phyloP scores from a whole-genome alignment of 2,329 filamentous ascomycete genomes.

The Calonectria pseudoturangicola region DNA sequence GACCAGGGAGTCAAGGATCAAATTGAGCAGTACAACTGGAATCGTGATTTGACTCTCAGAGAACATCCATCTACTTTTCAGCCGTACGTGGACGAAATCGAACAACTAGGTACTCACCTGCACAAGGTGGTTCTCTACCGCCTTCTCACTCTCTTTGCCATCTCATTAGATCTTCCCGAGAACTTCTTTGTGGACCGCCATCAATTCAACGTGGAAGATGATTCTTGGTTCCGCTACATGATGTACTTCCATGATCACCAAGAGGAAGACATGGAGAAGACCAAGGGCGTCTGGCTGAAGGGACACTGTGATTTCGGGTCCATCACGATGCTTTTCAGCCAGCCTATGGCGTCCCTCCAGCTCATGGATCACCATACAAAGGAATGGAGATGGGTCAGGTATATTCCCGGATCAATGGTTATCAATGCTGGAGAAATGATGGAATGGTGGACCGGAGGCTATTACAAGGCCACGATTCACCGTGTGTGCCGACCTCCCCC shows the following conservation, averaged over 20 bases:
- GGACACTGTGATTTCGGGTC: slow-evolving; percentile 16
- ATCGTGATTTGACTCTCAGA: neutral
- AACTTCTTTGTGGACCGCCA: slow-evolving; percentile 19
- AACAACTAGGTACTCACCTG: neutral
- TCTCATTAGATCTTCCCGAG: slow-evolving; percentile 3
- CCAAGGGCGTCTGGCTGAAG: slow-evolving; percentile 14
- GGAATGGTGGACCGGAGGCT: slow-evolving; percentile 22
- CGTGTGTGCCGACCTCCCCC: slow-evolving; percentile 13
- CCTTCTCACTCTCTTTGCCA: slow-evolving; percentile 4
- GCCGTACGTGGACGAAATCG: neutral
- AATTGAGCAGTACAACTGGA: slow-evolving; percentile 5
- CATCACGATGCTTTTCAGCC: slow-evolving; percentile 24
- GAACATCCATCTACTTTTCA: neutral
- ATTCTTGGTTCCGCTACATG: slow-evolving; percentile 24
- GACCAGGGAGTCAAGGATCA: slow-evolving; percentile 4
- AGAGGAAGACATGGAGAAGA: slow-evolving; percentile 10
- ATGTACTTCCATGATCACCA: slow-evolving; percentile 11
- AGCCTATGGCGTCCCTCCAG: slow-evolving; percentile 20
- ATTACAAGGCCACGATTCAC: slow-evolving; percentile 24
- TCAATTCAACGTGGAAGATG: neutral
- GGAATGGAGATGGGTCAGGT: slow-evolving; percentile 14
- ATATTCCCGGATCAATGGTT: slow-evolving; percentile 16
- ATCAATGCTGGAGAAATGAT: slow-evolving; percentile 26
- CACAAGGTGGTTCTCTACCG: slow-evolving; percentile 10
- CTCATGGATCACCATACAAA: neutral